Evolutionary conservation across 2,329 filamentous ascomycete species (phyloP).

Genomic region (Colletotrichum euphorbiae): DNA sequence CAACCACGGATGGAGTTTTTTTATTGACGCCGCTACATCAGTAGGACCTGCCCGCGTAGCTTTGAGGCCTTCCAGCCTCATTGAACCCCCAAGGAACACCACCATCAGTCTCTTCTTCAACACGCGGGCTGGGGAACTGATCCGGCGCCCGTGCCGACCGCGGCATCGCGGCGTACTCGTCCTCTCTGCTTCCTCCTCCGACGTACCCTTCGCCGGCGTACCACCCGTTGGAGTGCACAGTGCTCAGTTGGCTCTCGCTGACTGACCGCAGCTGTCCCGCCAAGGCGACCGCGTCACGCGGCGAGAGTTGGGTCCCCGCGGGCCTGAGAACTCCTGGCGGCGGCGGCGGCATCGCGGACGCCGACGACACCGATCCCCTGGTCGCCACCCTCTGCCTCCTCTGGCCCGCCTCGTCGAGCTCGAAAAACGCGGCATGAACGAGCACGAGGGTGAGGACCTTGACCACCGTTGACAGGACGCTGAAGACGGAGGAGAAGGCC

Average conservation of each 20-base stretch:
- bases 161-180: constrained; percentile 30
- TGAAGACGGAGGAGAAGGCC: constrained; percentile 36
- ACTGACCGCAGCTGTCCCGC: constrained; percentile 27
- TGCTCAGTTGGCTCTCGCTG: constrained; percentile 25
- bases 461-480: constrained; percentile 30
- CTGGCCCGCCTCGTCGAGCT: constrained; percentile 8
- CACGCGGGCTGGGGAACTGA: constrained; percentile 22
- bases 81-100: constrained; percentile 14
- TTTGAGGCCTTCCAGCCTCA: constrained; percentile 24
- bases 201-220: constrained; percentile 27
- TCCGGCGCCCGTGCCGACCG: constrained; percentile 11
- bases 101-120: constrained; percentile 6
- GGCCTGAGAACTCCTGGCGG: constrained; percentile 19
- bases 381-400: background rate
- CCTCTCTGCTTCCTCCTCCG: background rate
- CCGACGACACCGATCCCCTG: background rate
- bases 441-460: constrained; percentile 33
- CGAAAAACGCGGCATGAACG: constrained; percentile 32
- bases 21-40: background rate
- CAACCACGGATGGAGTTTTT: background rate
- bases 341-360: constrained; percentile 10
- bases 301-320: constrained; percentile 21
- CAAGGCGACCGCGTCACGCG: background rate
- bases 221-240: constrained; percentile 17
- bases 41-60: constrained; percentile 33